Base-by-base conservation (phyloP, 179 eudicot species). In the Nepenthes alata region DNA sequence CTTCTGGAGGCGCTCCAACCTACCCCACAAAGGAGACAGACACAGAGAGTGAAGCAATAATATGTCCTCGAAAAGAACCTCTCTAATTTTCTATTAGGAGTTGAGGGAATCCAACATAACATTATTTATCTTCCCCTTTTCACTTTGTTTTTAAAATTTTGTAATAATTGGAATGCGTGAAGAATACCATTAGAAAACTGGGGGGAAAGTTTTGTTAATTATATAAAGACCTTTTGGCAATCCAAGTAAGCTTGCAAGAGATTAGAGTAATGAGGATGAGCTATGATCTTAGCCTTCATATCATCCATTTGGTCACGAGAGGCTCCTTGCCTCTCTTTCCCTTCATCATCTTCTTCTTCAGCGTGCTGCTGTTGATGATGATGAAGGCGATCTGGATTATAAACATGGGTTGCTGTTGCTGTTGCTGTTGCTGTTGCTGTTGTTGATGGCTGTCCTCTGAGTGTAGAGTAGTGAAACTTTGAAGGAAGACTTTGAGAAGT, bases 1-100 rank as follows among this genome's bases (percentile, higher is more conserved):
- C 83, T 47, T 91, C 97, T 12, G 94, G 89, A 10, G 97, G 95
- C 14, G 97, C 96, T 60, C 97, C 97, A 51, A 91, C 94, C 97
- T 86, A 12, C 25, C 34, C 12, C 49, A 37, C 25, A 25, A 25
- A 41, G 8, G 45, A 7, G 45, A 7, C 6, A 41, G 45, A 41
- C 6, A 41, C 8, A 41, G 45, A 41, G 45, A 41, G 45, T 41
- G 5, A 41, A 41, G 45, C 8, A 4, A 41, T 4, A 41, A 41
- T 41, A 7, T 41, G 45, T 11, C 4, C 15, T 11, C n/a, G 3
- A 11, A 11, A 50, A 50, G 15, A 50, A 50, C 11, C 0, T 3
- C 3, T 50, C n/a, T 11, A 11, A 50, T 50, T 50, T 10, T 50
- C 53, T 13, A 10, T 3, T 50, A 3, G 53, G n/a, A 5, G 3